Percentiles rank a stretch among this genome's conserved stretches.
Evolutionary conservation across 106 monocot genomes (phyloP).

Genomic region (Dendrobium huoshanense): DNA sequence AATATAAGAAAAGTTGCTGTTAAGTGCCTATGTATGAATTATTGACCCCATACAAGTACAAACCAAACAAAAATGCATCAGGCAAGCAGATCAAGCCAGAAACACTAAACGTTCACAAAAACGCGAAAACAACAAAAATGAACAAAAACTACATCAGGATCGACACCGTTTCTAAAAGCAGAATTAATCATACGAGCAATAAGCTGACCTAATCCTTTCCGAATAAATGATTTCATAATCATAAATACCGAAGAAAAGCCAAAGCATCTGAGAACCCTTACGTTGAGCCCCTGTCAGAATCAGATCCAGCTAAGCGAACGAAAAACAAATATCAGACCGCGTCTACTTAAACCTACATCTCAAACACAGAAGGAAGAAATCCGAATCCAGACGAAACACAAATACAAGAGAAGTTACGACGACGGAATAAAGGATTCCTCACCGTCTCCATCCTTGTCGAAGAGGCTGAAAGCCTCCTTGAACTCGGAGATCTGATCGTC

Average conservation of each 20-base stretch:
- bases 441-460: slow-evolving; percentile 81
- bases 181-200: neutral
- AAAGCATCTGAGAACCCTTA: neutral
- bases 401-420: neutral
- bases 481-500: slow-evolving; percentile 74
- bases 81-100: neutral
- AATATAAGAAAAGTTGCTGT: neutral
- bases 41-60: neutral
- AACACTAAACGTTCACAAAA: neutral
- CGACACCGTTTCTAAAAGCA: too few species aligned
- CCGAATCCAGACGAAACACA: neutral
- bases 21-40: neutral
- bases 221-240: neutral
- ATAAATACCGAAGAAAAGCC: neutral
- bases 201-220: neutral
- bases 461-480: slow-evolving; percentile 82
- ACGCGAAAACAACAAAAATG: neutral
- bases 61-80: neutral
- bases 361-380: neutral
- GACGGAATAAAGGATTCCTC: neutral
- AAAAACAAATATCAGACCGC: neutral
- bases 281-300: neutral
- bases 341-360: neutral
- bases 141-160: neutral
- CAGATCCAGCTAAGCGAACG: neutral